phyloP scores from a whole-genome alignment of 352 stramenopile species.

The Aphanomyces invadans region DNA sequence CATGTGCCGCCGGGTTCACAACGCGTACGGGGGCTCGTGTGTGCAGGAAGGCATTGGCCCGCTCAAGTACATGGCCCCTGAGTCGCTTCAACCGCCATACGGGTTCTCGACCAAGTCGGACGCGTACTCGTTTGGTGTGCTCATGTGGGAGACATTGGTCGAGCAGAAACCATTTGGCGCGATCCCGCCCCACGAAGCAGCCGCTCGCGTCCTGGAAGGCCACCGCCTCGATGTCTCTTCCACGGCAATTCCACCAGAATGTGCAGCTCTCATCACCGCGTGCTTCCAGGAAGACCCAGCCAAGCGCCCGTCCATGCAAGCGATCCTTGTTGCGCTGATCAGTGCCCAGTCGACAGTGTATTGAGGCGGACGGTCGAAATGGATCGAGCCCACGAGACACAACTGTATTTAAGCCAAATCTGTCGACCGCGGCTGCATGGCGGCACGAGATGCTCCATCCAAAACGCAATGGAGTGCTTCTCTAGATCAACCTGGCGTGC shows the following conservation, averaged over 20 bases:
- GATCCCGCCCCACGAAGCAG: slow-evolving; percentile 50
- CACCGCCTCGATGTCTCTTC: slow-evolving; percentile 46
- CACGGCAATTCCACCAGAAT: slow-evolving; percentile 33
- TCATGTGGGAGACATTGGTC: slow-evolving; percentile 77
- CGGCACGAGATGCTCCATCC: no score
- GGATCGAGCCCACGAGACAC: not conserved
- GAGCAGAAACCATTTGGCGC: slow-evolving; percentile 41
- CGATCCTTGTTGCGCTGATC: slow-evolving; percentile 45
- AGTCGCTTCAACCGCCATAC: slow-evolving; percentile 68
- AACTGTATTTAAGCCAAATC: no score
- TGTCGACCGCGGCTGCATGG: no score
- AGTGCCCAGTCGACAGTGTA: not conserved
- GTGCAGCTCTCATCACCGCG: slow-evolving; percentile 52
- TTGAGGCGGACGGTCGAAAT: not conserved
- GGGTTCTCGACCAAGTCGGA: slow-evolving; percentile 70
- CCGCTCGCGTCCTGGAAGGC: slow-evolving; percentile 51
- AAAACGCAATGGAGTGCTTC: no score
- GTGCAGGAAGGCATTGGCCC: slow-evolving; percentile 60
- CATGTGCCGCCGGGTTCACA: slow-evolving; percentile 10
- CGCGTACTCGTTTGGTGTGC: slow-evolving; percentile 76
- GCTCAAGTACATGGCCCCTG: slow-evolving; percentile 79
- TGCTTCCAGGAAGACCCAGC: slow-evolving; percentile 64
- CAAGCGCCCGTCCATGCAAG: slow-evolving; percentile 62
- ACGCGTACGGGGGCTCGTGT: slow-evolving; percentile 32
- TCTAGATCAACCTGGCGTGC: no score